Evolutionary conservation across 352 stramenopile species (phyloP).

Genomic region (Phytophthora litchii): DNA sequence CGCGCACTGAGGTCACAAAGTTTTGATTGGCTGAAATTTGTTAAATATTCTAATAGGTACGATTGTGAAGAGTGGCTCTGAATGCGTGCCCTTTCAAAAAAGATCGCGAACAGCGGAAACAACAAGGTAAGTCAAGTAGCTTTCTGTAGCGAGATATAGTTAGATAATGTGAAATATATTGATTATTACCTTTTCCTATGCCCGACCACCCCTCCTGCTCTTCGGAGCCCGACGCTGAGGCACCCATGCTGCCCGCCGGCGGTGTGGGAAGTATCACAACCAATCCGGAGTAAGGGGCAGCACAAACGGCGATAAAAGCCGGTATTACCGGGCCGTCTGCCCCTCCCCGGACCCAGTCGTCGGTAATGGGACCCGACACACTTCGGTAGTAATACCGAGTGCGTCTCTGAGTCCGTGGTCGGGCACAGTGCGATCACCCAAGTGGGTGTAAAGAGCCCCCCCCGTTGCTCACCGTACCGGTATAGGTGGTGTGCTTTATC

Average conservation of each 20-base stretch:
- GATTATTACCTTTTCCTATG: not conserved
- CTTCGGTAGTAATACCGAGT: not conserved
- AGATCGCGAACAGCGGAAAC: too few species aligned
- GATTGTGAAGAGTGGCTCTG: not conserved
- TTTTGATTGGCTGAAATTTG: not conserved
- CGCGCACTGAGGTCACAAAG: not conserved
- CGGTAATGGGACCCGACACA: not conserved
- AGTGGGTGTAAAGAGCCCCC: not conserved
- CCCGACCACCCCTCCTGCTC: not conserved
- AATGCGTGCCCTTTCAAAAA: too few species aligned
- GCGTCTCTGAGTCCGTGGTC: not conserved
- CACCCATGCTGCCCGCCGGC: not conserved
- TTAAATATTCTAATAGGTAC: too few species aligned
- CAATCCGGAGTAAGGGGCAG: not conserved
- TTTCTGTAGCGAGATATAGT: too few species aligned
- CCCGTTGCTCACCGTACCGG: slow-evolving; percentile 2
- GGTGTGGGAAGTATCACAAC: not conserved
- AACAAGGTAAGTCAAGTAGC: too few species aligned
- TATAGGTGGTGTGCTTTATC: slow-evolving; percentile 1
- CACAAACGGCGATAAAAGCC: slow-evolving; percentile 1
- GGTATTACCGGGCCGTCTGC: not conserved
- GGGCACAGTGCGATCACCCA: not conserved
- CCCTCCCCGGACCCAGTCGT: not conserved
- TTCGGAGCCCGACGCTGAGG: not conserved
- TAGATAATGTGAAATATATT: too few species aligned